Conservation (phyloP, 495 filamentous ascomycete genomes). For the Xylaria palmicola region DNA sequence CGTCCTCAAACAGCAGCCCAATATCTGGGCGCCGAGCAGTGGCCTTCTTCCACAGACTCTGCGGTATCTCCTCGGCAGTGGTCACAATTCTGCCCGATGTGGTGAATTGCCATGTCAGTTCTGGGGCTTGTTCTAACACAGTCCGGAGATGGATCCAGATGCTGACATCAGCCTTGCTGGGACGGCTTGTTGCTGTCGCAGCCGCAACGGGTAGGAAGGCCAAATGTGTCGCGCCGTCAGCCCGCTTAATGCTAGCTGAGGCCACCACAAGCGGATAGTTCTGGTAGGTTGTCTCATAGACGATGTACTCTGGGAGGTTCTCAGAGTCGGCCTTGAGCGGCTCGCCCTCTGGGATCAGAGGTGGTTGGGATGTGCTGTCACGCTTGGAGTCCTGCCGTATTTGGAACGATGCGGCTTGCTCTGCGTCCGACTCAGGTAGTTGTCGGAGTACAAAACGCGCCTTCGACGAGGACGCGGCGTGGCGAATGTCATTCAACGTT, state of each 20-base stretch:
- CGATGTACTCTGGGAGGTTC: constrained; percentile 35
- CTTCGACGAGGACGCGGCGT: constrained; percentile 34
- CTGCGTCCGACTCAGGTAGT: constrained; percentile 12
- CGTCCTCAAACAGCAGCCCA: constrained; percentile 36
- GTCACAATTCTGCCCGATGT: constrained; percentile 32
- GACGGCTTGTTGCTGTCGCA: constrained; percentile 18
- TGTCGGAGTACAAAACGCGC: constrained; percentile 32
- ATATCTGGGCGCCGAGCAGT: constrained; percentile 35
- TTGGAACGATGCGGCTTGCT: constrained; percentile 28
- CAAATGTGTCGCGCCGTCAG: constrained; percentile 28
- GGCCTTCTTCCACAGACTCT: constrained; percentile 36
- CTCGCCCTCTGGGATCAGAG: constrained; percentile 26
- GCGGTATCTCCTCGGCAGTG: constrained; percentile 30
- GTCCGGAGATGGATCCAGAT: constrained; percentile 37
- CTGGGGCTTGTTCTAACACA: constrained; percentile 26
- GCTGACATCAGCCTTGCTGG: constrained; percentile 31
- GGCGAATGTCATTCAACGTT: constrained; percentile 37
- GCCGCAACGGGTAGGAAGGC: constrained; percentile 27
- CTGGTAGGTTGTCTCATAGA: constrained; percentile 41
- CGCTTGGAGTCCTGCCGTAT: constrained; percentile 27
- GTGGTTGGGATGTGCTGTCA: constrained; percentile 11
- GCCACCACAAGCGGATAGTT: constrained; percentile 35
- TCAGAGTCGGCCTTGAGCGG: constrained; percentile 24
- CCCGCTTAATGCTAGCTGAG: constrained; percentile 30
- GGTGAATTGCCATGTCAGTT: constrained; percentile 31